Percentiles rank a stretch among this genome's conserved stretches.
Conservation (phyloP, 2,329 filamentous ascomycete genomes). For the Cladosporium sp. region DNA sequence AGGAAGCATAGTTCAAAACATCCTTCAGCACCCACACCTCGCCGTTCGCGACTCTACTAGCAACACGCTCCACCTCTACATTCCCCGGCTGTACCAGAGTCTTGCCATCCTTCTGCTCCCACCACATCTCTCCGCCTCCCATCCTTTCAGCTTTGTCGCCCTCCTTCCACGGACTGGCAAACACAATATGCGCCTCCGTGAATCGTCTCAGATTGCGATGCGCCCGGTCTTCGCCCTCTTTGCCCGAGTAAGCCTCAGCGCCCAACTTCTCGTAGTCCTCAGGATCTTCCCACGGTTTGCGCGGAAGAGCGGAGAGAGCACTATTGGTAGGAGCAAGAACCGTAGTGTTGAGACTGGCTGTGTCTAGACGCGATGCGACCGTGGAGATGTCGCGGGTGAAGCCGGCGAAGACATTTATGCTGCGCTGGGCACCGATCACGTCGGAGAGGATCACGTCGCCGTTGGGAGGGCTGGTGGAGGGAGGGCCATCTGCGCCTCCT, state of each 20-base stretch:
- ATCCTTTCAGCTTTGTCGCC: constrained; percentile 63
- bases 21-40: constrained; percentile 75
- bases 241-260: constrained; percentile 68
- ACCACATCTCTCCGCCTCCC: constrained; percentile 71
- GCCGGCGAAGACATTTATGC: constrained; percentile 78
- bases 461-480: constrained; percentile 15
- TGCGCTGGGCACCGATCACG: constrained; percentile 72
- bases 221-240: constrained; percentile 70
- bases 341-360: constrained; percentile 66
- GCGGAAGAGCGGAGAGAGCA: constrained; percentile 69
- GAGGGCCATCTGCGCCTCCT: constrained; percentile 6
- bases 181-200: constrained; percentile 80
- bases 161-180: constrained; percentile 69
- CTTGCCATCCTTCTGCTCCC: constrained; percentile 67
- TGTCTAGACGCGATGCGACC: constrained; percentile 65
- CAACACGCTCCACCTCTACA: constrained; percentile 71
- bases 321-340: constrained; percentile 84
- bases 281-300: constrained; percentile 82
- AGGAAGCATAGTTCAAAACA: constrained; percentile 50
- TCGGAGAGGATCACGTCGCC: constrained; percentile 68
- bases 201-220: constrained; percentile 72
- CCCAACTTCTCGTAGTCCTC: constrained; percentile 67
- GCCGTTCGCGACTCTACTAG: constrained; percentile 76
- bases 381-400: constrained; percentile 71
- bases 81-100: constrained; percentile 72